Conservation (phyloP, 257 asterid genomes). For the Plantago major region DNA sequence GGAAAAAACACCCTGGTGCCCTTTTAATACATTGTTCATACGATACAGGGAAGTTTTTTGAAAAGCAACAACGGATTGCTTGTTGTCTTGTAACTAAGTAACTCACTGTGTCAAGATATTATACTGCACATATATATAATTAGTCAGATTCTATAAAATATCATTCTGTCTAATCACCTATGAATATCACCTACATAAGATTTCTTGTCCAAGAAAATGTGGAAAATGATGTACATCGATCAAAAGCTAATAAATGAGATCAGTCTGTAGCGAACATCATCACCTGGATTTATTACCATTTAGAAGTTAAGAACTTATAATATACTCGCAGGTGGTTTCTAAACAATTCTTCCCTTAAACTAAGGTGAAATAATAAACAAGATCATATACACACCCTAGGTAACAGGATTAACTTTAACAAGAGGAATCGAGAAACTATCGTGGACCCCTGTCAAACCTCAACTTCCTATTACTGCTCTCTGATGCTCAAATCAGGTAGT, state of each 20-base stretch:
- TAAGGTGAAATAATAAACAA: not conserved
- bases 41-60: too few relatives aligned
- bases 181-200: not conserved
- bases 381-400: not conserved
- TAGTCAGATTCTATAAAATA: too few relatives aligned
- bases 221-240: not conserved
- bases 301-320: not conserved
- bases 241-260: too few relatives aligned
- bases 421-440: not conserved
- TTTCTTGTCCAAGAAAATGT: not conserved
- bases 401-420: not conserved
- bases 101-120: too few relatives aligned
- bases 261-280: not conserved
- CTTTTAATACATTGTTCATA: too few relatives aligned
- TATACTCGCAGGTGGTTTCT: not conserved
- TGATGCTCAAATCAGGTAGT: constrained; percentile 1
- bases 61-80: too few relatives aligned
- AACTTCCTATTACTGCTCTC: constrained; percentile 1
- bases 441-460: constrained; percentile 4
- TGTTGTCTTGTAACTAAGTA: too few relatives aligned
- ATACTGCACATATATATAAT: too few relatives aligned
- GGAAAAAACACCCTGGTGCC: too few relatives aligned
- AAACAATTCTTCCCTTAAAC: too few relatives aligned
- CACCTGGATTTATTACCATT: not conserved
- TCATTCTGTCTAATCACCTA: too few relatives aligned